Percentiles rank a stretch among this genome's conserved stretches.
Evolutionary conservation across 768 basidiomycete species (phyloP).

Genomic region (Tricholoma saponaceum): DNA sequence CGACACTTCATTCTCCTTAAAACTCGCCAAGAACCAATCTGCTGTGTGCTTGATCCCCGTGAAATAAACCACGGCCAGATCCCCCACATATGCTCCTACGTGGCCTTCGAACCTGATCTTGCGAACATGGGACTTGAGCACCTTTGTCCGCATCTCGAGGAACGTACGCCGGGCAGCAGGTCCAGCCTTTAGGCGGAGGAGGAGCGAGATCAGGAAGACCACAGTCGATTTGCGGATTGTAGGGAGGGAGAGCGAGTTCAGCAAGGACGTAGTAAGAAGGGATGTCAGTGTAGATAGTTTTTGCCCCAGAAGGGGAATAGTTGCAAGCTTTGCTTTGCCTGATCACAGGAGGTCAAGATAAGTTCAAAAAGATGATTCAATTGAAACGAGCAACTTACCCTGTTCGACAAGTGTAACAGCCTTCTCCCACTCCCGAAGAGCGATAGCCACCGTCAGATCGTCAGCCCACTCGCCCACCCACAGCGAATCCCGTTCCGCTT

Average conservation of each 20-base stretch:
- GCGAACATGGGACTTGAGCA: conserved; percentile 74
- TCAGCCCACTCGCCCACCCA: conserved; percentile 92
- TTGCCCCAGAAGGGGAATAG: conserved; percentile 45
- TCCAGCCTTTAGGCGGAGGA: conserved; percentile 72
- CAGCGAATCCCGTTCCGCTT: conserved; percentile 75
- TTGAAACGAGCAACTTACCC: conserved; percentile 39
- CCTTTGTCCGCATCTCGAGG: conserved; percentile 68
- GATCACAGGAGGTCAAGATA: background rate
- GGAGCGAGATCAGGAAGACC: conserved; percentile 64
- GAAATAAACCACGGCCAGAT: conserved; percentile 86
- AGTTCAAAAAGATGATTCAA: background rate
- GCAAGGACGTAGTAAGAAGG: conserved; percentile 64
- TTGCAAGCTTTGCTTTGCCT: conserved; percentile 62
- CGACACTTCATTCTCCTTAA: conserved; percentile 92
- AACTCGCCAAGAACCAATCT: conserved; percentile 96
- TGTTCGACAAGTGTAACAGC: conserved; percentile 83
- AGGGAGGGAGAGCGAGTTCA: conserved; percentile 69
- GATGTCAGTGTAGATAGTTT: conserved; percentile 67
- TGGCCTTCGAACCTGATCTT: conserved; percentile 90
- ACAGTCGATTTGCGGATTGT: conserved; percentile 75
- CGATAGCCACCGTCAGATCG: conserved; percentile 86
- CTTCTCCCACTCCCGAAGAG: conserved; percentile 83
- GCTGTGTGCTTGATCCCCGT: conserved; percentile 96
- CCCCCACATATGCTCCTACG: conserved; percentile 78
- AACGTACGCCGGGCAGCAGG: conserved; percentile 81